These are phyloP conservation scores for Eucalyptus regnans DNA, from an alignment of 345 rosid genomes.

Conservation along the genomic window DNA sequence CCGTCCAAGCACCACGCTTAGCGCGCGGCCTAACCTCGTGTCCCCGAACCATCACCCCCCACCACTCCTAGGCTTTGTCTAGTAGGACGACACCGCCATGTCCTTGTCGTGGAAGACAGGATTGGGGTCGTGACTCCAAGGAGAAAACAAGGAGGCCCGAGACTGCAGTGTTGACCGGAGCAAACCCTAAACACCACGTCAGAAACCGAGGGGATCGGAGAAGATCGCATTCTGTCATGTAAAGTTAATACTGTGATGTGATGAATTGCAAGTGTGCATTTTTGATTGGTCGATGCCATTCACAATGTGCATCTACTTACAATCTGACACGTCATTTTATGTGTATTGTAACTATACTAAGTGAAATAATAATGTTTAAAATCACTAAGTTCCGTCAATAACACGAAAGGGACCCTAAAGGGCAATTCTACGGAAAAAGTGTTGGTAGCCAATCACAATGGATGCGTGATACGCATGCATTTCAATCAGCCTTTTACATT, in stretches of 20 bases:
- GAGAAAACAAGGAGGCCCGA: background rate
- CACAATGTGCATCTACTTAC: background rate
- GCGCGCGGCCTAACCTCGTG: background rate
- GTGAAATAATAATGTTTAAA: background rate
- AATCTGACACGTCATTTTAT: fast-evolving
- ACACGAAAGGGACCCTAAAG: background rate
- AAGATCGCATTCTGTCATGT: background rate
- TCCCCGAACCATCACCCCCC: background rate
- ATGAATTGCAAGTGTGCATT: background rate
- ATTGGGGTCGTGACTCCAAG: background rate
- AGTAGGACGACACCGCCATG: background rate
- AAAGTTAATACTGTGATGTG: background rate
- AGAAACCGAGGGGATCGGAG: background rate
- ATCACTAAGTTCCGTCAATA: background rate
- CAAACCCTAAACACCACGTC: background rate
- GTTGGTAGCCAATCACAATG: background rate
- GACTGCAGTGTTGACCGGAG: background rate
- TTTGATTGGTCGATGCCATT: background rate
- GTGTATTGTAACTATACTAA: background rate
- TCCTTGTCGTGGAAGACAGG: background rate
- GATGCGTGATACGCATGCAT: fast-evolving
- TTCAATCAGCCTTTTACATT: fast-evolving
- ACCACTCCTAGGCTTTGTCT: background rate
- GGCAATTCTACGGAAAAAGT: background rate
- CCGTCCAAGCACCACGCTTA: background rate